A percentile compares a stretch with the other conserved stretches of the same genome.
These are phyloP conservation scores for Trichoderma endophyticum DNA, from an alignment of 2,329 filamentous ascomycete species.

Conservation along the genomic window DNA sequence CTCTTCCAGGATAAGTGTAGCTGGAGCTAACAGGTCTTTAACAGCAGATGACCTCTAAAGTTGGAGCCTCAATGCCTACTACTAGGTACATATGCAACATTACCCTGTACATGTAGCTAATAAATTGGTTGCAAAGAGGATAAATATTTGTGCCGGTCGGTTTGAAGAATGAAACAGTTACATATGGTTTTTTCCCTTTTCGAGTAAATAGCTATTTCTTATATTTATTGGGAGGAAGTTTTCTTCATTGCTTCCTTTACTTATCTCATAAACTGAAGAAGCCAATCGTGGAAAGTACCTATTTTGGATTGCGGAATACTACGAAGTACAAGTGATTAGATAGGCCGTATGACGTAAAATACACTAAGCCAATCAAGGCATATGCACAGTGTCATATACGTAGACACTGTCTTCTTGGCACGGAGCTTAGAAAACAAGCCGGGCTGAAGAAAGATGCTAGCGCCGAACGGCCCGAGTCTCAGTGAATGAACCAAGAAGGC, in stretches of 20 bases:
- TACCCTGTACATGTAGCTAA: not conserved
- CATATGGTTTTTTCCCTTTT: not conserved
- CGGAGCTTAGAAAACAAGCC: not conserved
- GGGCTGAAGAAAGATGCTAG: not conserved
- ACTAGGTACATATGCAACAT: too few species aligned
- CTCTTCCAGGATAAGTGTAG: not conserved
- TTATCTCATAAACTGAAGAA: not conserved
- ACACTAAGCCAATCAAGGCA: not conserved
- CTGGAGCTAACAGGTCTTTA: not conserved
- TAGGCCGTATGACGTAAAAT: not conserved
- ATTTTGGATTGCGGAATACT: too few species aligned
- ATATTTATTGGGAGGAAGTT: not conserved
- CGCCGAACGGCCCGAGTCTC: not conserved
- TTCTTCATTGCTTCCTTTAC: not conserved
- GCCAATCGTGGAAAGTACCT: not conserved
- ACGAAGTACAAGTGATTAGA: too few species aligned
- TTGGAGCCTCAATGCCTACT: not conserved
- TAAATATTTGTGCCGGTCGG: not conserved
- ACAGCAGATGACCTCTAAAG: not conserved
- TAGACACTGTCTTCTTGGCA: not conserved
- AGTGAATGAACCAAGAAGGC: not conserved
- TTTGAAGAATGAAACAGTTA: not conserved
- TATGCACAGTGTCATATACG: not conserved
- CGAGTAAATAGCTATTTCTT: not conserved
- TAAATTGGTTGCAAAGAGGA: not conserved